Evolutionary conservation across 768 basidiomycete genomes (phyloP).

Genomic region (Podaxis sp.): DNA sequence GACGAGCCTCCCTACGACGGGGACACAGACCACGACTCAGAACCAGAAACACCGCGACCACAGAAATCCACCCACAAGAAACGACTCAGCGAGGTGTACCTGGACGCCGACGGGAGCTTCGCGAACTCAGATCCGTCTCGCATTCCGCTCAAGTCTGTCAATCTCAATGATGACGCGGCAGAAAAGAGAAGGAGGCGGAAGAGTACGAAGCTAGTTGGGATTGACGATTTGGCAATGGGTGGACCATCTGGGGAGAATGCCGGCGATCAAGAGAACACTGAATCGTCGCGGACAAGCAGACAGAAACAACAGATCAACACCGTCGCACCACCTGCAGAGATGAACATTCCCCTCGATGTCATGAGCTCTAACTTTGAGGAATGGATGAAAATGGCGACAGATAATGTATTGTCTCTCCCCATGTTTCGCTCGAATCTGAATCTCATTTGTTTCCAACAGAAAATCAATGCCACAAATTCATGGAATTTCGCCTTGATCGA

Average conservation of each 20-base stretch:
- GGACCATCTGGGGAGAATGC: constrained; percentile 48
- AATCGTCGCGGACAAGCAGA: constrained; percentile 43
- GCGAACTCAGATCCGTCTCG: constrained; percentile 31
- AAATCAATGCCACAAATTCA: constrained; percentile 97
- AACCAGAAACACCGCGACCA: constrained; percentile 34
- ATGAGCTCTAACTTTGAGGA: constrained; percentile 95
- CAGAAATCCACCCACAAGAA: constrained; percentile 43
- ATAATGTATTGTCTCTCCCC: constrained; percentile 68
- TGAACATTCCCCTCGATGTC: constrained; percentile 71
- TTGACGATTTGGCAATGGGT: constrained; percentile 48
- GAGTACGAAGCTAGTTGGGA: constrained; percentile 59
- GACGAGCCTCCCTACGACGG: constrained; percentile 29
- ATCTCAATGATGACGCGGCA: constrained; percentile 79
- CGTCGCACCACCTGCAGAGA: constrained; percentile 52
- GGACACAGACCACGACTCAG: constrained; percentile 23
- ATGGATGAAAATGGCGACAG: constrained; percentile 99
- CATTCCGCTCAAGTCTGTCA: constrained; percentile 42
- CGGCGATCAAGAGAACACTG: constrained; percentile 32
- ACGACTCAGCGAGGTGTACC: constrained; percentile 57
- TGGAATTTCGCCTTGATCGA: constrained; percentile 99
- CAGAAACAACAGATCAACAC: constrained; percentile 63
- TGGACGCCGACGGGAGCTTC: constrained; percentile 40
- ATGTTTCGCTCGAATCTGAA: neutral
- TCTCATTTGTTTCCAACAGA: constrained; percentile 35
- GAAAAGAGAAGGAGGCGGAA: constrained; percentile 82